Conservation (phyloP, 83 land plant genomes). For the Picea abies region DNA sequence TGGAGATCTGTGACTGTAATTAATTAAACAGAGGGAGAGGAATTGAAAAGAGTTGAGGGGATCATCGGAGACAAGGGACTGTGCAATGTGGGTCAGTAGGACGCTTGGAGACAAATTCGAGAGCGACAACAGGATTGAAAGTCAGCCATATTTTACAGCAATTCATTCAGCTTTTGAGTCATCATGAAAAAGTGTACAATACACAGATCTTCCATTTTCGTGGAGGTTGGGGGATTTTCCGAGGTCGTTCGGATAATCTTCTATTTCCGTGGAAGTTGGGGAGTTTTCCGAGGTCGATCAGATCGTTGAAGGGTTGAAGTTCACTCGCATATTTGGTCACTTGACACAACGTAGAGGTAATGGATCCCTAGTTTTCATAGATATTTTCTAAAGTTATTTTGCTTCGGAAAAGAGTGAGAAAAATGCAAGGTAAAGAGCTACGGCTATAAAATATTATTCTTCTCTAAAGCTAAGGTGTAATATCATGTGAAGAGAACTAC, state of each 20-base stretch:
- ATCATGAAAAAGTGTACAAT: constrained; percentile 7
- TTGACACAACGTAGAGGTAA: too few relatives aligned
- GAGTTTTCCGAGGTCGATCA: too few relatives aligned
- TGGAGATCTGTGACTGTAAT: constrained; percentile 8
- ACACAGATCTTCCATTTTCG: background rate
- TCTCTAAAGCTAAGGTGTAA: too few relatives aligned
- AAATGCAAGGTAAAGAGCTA: too few relatives aligned
- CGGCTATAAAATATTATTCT: too few relatives aligned
- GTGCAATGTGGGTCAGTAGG: background rate
- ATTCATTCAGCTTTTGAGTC: constrained; percentile 13
- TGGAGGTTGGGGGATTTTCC: constrained; percentile 4
- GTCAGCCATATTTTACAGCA: background rate
- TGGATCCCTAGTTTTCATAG: too few relatives aligned
- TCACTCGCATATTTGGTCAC: too few relatives aligned
- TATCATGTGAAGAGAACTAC: too few relatives aligned
- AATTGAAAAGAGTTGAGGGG: background rate
- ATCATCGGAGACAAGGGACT: background rate
- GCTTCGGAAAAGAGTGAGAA: too few relatives aligned
- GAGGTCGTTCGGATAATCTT: background rate
- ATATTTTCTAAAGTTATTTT: too few relatives aligned
- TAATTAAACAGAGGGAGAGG: background rate
- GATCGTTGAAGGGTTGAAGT: too few relatives aligned
- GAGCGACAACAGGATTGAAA: constrained; percentile 10
- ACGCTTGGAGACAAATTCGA: constrained; percentile 10
- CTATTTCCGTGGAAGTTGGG: too few relatives aligned